A percentile compares a stretch with the other conserved stretches of the same genome.
phyloP scores from a whole-genome alignment of 768 basidiomycete genomes.

The Tulasnella sp. region DNA sequence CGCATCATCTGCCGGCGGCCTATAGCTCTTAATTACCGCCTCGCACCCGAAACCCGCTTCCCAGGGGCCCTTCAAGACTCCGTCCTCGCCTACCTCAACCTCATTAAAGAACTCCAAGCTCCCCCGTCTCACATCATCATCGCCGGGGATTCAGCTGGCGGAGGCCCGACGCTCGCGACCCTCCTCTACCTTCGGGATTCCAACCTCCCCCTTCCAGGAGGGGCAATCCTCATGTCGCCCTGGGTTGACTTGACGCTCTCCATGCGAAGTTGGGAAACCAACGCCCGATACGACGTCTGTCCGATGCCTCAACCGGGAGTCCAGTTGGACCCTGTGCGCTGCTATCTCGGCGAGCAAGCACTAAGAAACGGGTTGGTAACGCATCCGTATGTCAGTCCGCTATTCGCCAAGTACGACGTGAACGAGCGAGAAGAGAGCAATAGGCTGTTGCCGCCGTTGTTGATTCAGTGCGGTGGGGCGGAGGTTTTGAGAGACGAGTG shows the following conservation, averaged over 20 bases:
- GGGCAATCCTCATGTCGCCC: slow-evolving; percentile 84
- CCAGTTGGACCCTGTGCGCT: slow-evolving; percentile 86
- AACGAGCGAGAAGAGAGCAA: slow-evolving; percentile 55
- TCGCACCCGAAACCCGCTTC: slow-evolving; percentile 93
- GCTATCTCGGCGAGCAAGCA: slow-evolving; percentile 76
- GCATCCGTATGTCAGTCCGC: slow-evolving; percentile 91
- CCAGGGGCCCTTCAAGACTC: slow-evolving; percentile 86
- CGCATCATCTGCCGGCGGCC: not conserved
- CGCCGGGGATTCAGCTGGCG: slow-evolving; percentile 90
- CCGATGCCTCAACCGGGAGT: slow-evolving; percentile 67
- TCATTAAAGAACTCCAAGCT: slow-evolving; percentile 82
- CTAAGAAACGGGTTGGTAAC: slow-evolving; percentile 74
- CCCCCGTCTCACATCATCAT: slow-evolving; percentile 87
- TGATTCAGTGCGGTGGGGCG: slow-evolving; percentile 89
- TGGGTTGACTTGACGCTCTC: slow-evolving; percentile 98
- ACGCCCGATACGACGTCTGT: slow-evolving; percentile 79
- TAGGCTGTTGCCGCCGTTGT: slow-evolving; percentile 75
- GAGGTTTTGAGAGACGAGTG: slow-evolving; percentile 96
- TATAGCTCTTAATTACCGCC: slow-evolving; percentile 84
- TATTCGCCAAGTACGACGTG: slow-evolving; percentile 48
- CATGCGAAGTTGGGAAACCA: slow-evolving; percentile 97
- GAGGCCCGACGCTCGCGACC: slow-evolving; percentile 76
- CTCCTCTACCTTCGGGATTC: slow-evolving; percentile 94
- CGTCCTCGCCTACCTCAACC: slow-evolving; percentile 78
- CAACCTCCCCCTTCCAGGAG: slow-evolving; percentile 74